A percentile compares a stretch with the other conserved stretches of the same genome.
phyloP scores from a whole-genome alignment of 108 stramenopile genomes.

The Schizochytrium sp. region DNA sequence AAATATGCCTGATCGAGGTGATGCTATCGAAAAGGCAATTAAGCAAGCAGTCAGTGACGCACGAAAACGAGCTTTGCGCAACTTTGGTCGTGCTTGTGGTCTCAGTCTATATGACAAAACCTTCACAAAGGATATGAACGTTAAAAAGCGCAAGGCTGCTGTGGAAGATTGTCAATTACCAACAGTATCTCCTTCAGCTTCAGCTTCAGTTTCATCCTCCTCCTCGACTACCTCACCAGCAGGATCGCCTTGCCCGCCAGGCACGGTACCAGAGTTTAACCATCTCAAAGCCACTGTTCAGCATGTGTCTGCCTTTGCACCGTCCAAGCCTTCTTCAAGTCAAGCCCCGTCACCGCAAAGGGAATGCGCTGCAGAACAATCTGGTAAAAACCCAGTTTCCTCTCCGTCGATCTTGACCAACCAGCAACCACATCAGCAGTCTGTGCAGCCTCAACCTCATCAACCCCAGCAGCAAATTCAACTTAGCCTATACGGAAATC shows the following conservation, averaged over 20 bases:
- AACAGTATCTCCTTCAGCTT: too few relatives aligned
- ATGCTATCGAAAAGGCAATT: constrained; percentile 44
- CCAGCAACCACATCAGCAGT: too few relatives aligned
- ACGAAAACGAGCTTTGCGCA: constrained; percentile 35
- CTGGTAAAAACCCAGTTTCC: too few relatives aligned
- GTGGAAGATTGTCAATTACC: background rate
- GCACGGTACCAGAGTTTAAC: constrained; percentile 8
- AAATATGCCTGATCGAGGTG: constrained; percentile 58
- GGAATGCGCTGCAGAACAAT: too few relatives aligned
- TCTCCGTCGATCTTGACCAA: too few relatives aligned
- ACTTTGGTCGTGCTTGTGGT: constrained; percentile 43
- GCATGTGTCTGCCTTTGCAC: background rate
- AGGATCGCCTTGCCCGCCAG: background rate
- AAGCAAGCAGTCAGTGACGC: constrained; percentile 52
- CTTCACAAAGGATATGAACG: constrained; percentile 13
- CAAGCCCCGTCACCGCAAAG: too few relatives aligned
- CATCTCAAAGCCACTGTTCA: background rate
- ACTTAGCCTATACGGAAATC: background rate
- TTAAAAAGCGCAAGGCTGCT: constrained; percentile 43
- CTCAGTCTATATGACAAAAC: constrained; percentile 58
- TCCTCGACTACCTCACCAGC: too few relatives aligned
- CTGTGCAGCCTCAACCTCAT: too few relatives aligned
- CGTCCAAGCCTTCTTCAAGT: too few relatives aligned
- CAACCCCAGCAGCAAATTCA: too few relatives aligned
- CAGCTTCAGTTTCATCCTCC: too few relatives aligned